These are phyloP conservation scores for Sugiyamaella pinicola DNA, from an alignment of 1,139 yeast species.

Conservation along the genomic window DNA sequence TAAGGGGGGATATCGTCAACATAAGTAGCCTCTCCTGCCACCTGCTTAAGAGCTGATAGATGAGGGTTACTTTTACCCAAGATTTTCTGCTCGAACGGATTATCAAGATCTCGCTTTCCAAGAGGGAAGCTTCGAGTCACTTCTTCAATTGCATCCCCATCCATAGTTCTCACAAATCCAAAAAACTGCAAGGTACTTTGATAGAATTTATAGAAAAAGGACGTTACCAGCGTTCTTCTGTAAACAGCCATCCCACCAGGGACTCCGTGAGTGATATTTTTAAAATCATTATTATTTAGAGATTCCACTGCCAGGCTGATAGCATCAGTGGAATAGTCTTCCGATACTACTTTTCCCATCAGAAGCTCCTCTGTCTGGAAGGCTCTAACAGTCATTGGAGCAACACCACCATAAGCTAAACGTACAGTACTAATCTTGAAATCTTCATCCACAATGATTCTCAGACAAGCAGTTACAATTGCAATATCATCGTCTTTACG, in stretches of 20 bases:
- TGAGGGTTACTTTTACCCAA: constrained; percentile 48
- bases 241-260: constrained; percentile 54
- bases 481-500: constrained; percentile 54
- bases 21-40: constrained; percentile 50
- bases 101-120: constrained; percentile 46
- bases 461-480: constrained; percentile 48
- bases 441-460: constrained; percentile 33
- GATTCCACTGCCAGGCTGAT: constrained; percentile 39
- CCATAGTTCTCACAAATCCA: constrained; percentile 37
- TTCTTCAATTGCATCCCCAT: constrained; percentile 40
- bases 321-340: constrained; percentile 29
- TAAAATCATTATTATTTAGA: constrained; percentile 38
- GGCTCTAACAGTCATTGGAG: constrained; percentile 48
- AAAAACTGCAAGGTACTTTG: constrained; percentile 35
- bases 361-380: constrained; percentile 41
- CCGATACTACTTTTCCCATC: constrained; percentile 35
- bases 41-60: constrained; percentile 49
- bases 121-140: constrained; percentile 45
- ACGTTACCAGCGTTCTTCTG: constrained; percentile 46
- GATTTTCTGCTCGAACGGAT: constrained; percentile 43
- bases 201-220: constrained; percentile 50
- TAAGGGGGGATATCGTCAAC: constrained; percentile 49
- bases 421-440: constrained; percentile 37
- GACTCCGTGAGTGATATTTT: constrained; percentile 45
- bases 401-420: constrained; percentile 51